Evolutionary conservation across 176 grass and related monocot genomes (phyloP), one percentile per base, ranked within the genome.

Genomic region (Avena eriantha): DNA sequence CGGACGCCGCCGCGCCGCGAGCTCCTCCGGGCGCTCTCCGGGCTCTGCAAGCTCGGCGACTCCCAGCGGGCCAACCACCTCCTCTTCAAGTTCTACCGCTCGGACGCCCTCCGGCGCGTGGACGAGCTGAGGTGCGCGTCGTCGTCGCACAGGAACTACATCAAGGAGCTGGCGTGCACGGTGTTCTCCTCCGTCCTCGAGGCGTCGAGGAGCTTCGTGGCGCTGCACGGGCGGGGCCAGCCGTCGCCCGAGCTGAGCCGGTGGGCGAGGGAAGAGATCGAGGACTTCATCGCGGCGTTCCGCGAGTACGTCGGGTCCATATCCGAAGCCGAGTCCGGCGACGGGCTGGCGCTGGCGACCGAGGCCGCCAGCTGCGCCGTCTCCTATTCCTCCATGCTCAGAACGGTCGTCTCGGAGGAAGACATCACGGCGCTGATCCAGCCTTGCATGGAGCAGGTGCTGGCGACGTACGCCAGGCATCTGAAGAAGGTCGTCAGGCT

Each of bases 251-350:
- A 89, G 17, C 23, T 89, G 8, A 23, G 73, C 46, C 64, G 69
- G 19, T 94, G 92, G 92, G 92, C 81, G 10, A 91, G 24, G 76
- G 82, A 89, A 73, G 87, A 89, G 80, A 87, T 91, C 51, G 77
- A 87, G 17, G 81, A 82, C 58, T 89, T 94, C 2, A 12, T 77
- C 73, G 10, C 39, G 16, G 58, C 76, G 3, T 87, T 94, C 82
- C 14, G 74, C 46, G 87, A 86, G 69, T 89, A 82, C 61, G 35
- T 82, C 5, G 13, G 1, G 26, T 90, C 88, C 56, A 24, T 90
- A 19, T 19, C 86, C 2, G 50, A 55, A 21, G 69, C 22, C 4
- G 54, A 36, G 18, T 69, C 22, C 3, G 54, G 29, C 22, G 50
- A 45, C 13, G 58, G 35, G 24, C 7, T 93, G n/a, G 69, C 35